Base-by-base conservation (phyloP, 768 basidiomycete species). In the Mycena filopes region DNA sequence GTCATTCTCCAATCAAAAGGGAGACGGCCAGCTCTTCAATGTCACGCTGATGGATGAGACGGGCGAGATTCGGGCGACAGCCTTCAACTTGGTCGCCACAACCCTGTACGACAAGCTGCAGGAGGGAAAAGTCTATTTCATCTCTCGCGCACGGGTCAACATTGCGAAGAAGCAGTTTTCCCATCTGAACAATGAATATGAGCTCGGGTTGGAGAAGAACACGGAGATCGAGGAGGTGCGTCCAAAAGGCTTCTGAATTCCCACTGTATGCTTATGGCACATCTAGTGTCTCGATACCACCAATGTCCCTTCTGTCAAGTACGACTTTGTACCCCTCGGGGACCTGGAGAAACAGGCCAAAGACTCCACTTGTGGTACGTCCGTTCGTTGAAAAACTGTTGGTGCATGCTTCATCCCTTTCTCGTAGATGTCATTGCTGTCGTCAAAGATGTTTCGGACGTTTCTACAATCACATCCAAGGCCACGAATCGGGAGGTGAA, bases 151-250 rank as follows among this genome's bases (percentile, higher is more conserved):
- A 7, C 87, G 94, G 51, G 91, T 99, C 73, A 94, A 95, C 72
- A 88, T 98, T 16, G 97, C 96, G 33, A 99, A 98, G 82, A 98
- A 96, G 80, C 96, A 98, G 78, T 99, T 97, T 77, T 92, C 87
- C 36, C 95, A 93, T 73, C 78, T 97, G 53, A 80, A 84, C 67
- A 98, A 96, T 74, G 96, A 99, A 73, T 99, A 98, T 72, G 96
- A 99, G 75, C 87, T 99, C 67, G 84, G 81, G 53, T 82, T 99
- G n/a, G 94, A 96, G 68, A 87, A 86, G 66, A 84, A 87, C 60
- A 95, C 95, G 0, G 92, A 93, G 65, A 82, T 99, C 23, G 91
- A 94, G 74, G 93, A 95, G 83, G 93, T 94, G 60, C 45, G 83
- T 70, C 36, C 48, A 23, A 65, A 23, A 65, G 16, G 21, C 69